These are phyloP conservation scores for Claviceps paspali DNA, from an alignment of 2,329 filamentous ascomycete species.

Conservation along the genomic window DNA sequence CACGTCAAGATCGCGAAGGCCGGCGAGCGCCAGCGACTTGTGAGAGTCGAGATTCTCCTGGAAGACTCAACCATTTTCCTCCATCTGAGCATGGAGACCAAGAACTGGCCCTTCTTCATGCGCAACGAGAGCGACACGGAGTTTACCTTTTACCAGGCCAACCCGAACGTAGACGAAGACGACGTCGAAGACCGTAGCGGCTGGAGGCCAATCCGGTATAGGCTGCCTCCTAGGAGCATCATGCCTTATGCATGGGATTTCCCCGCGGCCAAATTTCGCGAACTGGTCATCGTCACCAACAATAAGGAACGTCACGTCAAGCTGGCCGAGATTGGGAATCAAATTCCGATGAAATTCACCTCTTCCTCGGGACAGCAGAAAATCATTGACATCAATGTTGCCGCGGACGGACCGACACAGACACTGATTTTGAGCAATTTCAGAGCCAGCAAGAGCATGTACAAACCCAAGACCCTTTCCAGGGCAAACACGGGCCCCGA, in stretches of 20 bases:
- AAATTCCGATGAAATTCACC: constrained; percentile 84
- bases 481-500: constrained; percentile 35
- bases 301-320: constrained; percentile 70
- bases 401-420: constrained; percentile 88
- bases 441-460: constrained; percentile 82
- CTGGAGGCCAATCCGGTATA: constrained; percentile 86
- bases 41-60: constrained; percentile 79
- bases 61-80: constrained; percentile 90
- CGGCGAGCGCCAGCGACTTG: constrained; percentile 74
- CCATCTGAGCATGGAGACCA: constrained; percentile 76
- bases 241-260: constrained; percentile 99
- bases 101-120: constrained; percentile 98
- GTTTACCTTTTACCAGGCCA: constrained; percentile 90
- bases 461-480: constrained; percentile 43
- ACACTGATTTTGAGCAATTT: constrained; percentile 90
- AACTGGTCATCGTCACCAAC: constrained; percentile 53
- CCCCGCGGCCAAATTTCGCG: constrained; percentile 90
- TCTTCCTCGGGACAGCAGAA: constrained; percentile 55
- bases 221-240: constrained; percentile 82
- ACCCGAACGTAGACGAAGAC: constrained; percentile 86
- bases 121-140: constrained; percentile 95
- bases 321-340: constrained; percentile 87
- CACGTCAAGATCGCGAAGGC: constrained; percentile 89
- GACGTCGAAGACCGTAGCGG: constrained; percentile 69
- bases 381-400: constrained; percentile 92